Evolutionary conservation across 148 eudicot species (phyloP).

Genomic region (Diospyros lotus): DNA sequence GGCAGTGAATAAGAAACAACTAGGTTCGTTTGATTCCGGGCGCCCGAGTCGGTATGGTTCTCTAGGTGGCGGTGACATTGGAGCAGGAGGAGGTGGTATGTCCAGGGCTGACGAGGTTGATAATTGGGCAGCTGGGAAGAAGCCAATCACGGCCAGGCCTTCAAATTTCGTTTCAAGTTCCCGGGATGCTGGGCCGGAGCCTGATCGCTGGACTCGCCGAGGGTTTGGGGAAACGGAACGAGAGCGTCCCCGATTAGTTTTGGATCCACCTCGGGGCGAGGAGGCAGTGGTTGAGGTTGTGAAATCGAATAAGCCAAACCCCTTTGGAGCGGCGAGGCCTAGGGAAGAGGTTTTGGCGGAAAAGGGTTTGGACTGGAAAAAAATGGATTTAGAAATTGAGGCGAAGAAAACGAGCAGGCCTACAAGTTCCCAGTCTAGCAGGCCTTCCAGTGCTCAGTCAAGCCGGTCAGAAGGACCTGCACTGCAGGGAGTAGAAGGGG

Average conservation of each 20-base stretch:
- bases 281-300: conserved; percentile 22
- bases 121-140: conserved; percentile 68
- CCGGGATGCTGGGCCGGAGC: conserved; percentile 42
- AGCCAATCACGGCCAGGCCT: conserved; percentile 30
- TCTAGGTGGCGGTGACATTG: conserved; percentile 42
- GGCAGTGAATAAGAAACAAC: conserved; percentile 52
- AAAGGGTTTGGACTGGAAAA: conserved; percentile 90
- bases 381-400: conserved; percentile 67
- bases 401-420: conserved; percentile 81
- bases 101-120: conserved; percentile 83
- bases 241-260: conserved; percentile 43
- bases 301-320: conserved; percentile 53
- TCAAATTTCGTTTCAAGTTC: conserved; percentile 44
- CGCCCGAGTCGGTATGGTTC: conserved; percentile 32
- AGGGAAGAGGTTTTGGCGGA: conserved; percentile 84
- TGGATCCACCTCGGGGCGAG: conserved; percentile 42
- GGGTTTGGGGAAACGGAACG: conserved; percentile 17
- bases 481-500: conserved; percentile 29
- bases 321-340: conserved; percentile 92
- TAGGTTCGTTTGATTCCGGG: conserved; percentile 27
- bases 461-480: conserved; percentile 31
- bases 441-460: conserved; percentile 61
- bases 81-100: conserved; percentile 21
- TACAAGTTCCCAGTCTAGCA: conserved; percentile 59
- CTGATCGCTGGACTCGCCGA: conserved; percentile 56